Conservation (phyloP, 2,329 filamentous ascomycete species). For the Meredithiella fracta region DNA sequence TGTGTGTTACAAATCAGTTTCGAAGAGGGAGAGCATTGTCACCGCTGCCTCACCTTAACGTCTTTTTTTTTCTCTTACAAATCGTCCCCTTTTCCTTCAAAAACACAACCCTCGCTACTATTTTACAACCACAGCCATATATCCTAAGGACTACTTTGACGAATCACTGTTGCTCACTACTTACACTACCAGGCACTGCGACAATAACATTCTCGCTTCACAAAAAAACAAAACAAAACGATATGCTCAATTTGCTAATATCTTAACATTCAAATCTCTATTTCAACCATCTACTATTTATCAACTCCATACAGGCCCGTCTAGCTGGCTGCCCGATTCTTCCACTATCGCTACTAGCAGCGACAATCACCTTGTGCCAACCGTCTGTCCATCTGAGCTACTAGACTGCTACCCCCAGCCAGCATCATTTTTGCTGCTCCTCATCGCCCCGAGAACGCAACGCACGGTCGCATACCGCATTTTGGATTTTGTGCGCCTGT, state of each 20-base stretch:
- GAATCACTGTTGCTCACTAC: neutral
- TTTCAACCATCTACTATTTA: neutral
- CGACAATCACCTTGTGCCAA: neutral
- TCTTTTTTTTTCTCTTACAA: neutral
- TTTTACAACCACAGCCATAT: neutral
- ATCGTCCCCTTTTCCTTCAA: slow-evolving; percentile 2
- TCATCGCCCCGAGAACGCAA: neutral
- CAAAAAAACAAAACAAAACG: neutral
- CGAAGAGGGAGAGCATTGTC: too few relatives aligned
- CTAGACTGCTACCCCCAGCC: neutral
- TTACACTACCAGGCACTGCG: neutral
- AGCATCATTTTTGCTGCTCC: neutral
- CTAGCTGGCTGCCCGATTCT: neutral
- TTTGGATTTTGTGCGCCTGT: slow-evolving; percentile 2
- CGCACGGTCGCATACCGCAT: slow-evolving; percentile 12
- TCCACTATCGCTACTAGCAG: neutral
- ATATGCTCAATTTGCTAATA: neutral
- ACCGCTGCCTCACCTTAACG: neutral
- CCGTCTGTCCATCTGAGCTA: neutral
- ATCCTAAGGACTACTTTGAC: neutral
- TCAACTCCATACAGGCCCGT: neutral
- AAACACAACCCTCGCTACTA: neutral
- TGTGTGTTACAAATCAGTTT: too few relatives aligned
- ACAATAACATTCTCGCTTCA: neutral
- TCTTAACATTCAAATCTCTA: too few relatives aligned